Evolutionary conservation across 129 eudicot species (phyloP).

Genomic region (Tagetes erecta): DNA sequence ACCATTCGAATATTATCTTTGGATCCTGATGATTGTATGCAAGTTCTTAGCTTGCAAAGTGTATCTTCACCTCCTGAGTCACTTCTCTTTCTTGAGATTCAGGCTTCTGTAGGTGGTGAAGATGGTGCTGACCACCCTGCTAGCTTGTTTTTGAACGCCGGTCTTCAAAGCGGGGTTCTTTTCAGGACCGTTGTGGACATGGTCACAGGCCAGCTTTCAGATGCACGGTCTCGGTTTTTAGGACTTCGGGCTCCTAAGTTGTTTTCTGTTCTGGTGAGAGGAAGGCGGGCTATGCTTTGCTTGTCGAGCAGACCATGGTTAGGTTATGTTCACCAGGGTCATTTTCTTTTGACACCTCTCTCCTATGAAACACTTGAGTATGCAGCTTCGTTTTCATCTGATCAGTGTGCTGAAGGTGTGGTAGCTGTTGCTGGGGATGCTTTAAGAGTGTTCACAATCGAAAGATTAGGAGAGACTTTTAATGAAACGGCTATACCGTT

Average conservation of each 20-base stretch:
- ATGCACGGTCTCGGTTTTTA: conserved; percentile 90
- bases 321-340: conserved; percentile 97
- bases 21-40: conserved; percentile 99
- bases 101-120: conserved; percentile 96
- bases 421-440: conserved; percentile 99
- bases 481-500: conserved; percentile 90
- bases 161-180: conserved; percentile 90
- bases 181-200: conserved; percentile 96
- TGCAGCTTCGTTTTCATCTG: conserved; percentile 95
- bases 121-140: conserved; percentile 99
- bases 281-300: conserved; percentile 95
- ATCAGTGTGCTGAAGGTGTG: conserved; percentile 99
- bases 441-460: conserved; percentile 87
- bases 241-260: conserved; percentile 96
- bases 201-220: conserved; percentile 98
- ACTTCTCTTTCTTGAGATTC: conserved; percentile 94
- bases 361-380: conserved; percentile 91
- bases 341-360: conserved; percentile 87
- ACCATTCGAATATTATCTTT: conserved; percentile 84
- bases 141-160: conserved; percentile 85
- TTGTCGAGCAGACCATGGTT: conserved; percentile 99
- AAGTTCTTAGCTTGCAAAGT: conserved; percentile 84
- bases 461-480: conserved; percentile 93
- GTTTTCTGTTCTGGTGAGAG: conserved; percentile 81
- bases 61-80: conserved; percentile 97